Percentiles rank a stretch among this genome's conserved stretches.
Conservation (phyloP, 1,284 basidiomycete genomes). For the Somion occarium region DNA sequence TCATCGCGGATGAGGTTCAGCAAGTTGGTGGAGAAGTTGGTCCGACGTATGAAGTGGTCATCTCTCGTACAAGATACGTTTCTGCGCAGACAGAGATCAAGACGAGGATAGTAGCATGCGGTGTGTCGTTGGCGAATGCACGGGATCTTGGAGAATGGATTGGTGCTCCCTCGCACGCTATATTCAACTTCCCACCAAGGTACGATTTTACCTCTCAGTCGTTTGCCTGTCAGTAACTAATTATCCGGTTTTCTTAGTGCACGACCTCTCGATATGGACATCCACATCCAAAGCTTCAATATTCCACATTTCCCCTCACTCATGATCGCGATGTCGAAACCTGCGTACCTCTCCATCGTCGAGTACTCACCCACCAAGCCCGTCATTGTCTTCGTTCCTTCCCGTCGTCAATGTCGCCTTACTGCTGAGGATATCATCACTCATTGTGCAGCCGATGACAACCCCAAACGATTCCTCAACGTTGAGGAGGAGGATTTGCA, state of each 20-base stretch:
- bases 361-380: constrained; percentile 88
- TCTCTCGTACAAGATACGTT: constrained; percentile 93
- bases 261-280: constrained; percentile 94
- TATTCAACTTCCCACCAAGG: constrained; percentile 98
- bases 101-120: constrained; percentile 91
- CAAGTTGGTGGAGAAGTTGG: constrained; percentile 91
- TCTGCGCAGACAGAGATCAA: constrained; percentile 91
- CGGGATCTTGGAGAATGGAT: constrained; percentile 98
- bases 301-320: constrained; percentile 97
- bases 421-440: constrained; percentile 91
- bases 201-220: constrained; percentile 26
- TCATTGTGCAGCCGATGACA: constrained; percentile 87
- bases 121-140: constrained; percentile 94
- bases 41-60: constrained; percentile 93
- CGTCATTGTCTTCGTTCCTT: constrained; percentile 91
- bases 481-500: constrained; percentile 82
- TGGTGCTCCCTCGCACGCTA: constrained; percentile 86
- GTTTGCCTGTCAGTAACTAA: constrained; percentile 4
- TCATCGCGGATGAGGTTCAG: constrained; percentile 96
- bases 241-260: constrained; percentile 51
- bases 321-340: constrained; percentile 99
- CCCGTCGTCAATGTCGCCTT: constrained; percentile 88
- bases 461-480: constrained; percentile 86
- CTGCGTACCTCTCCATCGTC: constrained; percentile 89
- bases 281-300: constrained; percentile 93